A percentile compares a stretch with the other conserved stretches of the same genome.
phyloP scores from a whole-genome alignment of 129 eudicot genomes.

The Smallanthus sonchifolius region DNA sequence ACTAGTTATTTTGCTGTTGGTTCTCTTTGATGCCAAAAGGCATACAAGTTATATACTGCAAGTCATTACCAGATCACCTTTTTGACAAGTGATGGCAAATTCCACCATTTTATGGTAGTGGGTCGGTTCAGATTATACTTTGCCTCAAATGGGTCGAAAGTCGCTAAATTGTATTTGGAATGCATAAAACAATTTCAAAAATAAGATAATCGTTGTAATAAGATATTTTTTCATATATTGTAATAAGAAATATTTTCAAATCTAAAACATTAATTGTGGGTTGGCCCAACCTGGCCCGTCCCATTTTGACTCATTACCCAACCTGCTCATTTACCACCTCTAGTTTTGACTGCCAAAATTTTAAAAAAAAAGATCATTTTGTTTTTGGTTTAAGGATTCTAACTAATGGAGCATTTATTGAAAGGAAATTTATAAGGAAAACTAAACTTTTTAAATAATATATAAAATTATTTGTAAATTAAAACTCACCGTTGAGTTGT shows the following conservation, averaged over 20 bases:
- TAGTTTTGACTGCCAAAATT: not conserved
- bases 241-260: not conserved
- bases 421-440: conserved; percentile 5
- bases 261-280: not conserved
- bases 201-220: not conserved
- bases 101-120: not conserved
- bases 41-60: not conserved
- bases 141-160: not conserved
- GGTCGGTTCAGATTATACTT: not conserved
- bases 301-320: not conserved
- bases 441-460: not conserved
- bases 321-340: conserved; percentile 2
- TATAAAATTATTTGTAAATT: not conserved
- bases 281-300: not conserved
- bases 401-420: not conserved
- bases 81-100: not conserved
- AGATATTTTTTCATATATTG: not conserved
- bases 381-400: not conserved
- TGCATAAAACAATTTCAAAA: not conserved
- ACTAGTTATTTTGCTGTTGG: not conserved
- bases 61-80: not conserved
- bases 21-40: not conserved
- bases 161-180: not conserved
- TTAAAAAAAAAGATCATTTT: not conserved
- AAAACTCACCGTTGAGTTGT: conserved; percentile 35